phyloP scores from a whole-genome alignment of 345 rosid genomes.

The Camelina sativa region DNA sequence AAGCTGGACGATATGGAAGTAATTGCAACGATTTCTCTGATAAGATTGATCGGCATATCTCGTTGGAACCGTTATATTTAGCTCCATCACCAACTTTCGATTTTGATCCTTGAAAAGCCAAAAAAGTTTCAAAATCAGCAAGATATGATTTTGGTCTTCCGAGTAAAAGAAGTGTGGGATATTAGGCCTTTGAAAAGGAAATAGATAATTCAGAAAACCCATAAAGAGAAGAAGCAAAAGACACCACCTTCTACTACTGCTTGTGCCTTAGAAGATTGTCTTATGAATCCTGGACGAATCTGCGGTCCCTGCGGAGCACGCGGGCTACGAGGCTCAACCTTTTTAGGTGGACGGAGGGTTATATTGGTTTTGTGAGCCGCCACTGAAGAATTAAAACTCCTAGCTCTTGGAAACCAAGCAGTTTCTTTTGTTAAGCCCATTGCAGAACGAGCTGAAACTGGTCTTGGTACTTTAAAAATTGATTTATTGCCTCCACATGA shows the following conservation, averaged over 20 bases:
- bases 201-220: background rate
- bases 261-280: constrained; percentile 26
- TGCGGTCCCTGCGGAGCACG: constrained; percentile 4
- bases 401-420: constrained; percentile 19
- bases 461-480: constrained; percentile 36
- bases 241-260: constrained; percentile 30
- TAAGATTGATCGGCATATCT: constrained; percentile 39
- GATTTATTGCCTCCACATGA: constrained; percentile 33
- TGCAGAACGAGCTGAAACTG: constrained; percentile 34
- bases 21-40: constrained; percentile 38
- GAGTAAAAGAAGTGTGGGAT: constrained; percentile 30
- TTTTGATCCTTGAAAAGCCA: constrained; percentile 44
- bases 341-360: constrained; percentile 22
- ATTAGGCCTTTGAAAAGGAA: constrained; percentile 25
- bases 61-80: constrained; percentile 35
- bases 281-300: constrained; percentile 29
- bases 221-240: background rate
- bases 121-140: background rate
- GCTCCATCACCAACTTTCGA: constrained; percentile 37
- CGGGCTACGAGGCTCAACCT: constrained; percentile 23
- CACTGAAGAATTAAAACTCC: constrained; percentile 11
- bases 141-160: background rate
- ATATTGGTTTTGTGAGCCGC: constrained; percentile 38
- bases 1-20: constrained; percentile 56
- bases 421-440: constrained; percentile 21